A percentile compares a stretch with the other conserved stretches of the same genome.
Conservation (phyloP, 108 stramenopile genomes). For the Pelagomonas calceolata region DNA sequence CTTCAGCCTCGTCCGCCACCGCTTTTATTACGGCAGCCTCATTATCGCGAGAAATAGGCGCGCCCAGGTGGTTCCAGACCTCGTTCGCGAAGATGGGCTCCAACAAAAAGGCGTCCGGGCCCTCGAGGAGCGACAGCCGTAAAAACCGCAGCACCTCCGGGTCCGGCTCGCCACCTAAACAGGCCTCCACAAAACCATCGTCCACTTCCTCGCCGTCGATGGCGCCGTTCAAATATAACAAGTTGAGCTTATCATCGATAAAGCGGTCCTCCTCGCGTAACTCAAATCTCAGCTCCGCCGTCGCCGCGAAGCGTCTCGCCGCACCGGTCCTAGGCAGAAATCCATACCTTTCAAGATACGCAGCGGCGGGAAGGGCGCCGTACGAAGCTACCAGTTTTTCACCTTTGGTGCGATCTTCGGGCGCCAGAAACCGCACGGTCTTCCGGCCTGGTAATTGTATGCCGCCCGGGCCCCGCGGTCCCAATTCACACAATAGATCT, state of each 20-base stretch:
- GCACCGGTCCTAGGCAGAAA: not conserved
- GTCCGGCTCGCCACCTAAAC: constrained; percentile 48
- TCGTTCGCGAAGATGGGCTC: constrained; percentile 83
- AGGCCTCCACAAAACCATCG: constrained; percentile 14
- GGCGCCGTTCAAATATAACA: constrained; percentile 12
- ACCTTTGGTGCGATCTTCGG: not conserved
- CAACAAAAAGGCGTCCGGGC: constrained; percentile 78
- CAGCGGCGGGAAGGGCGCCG: constrained; percentile 27
- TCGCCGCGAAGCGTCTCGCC: not conserved
- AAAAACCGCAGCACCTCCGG: constrained; percentile 76
- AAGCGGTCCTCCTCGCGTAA: constrained; percentile 3
- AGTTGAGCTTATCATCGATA: constrained; percentile 1
- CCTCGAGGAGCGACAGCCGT: constrained; percentile 55
- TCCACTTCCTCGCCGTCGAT: not conserved
- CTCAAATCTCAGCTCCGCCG: not conserved
- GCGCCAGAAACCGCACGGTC: not conserved
- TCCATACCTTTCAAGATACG: constrained; percentile 27
- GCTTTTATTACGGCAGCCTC: constrained; percentile 54
- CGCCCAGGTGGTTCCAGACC: constrained; percentile 82
- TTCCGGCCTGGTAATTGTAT: not conserved
- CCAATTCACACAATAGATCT: not conserved
- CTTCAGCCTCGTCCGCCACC: constrained; percentile 47
- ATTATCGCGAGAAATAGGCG: constrained; percentile 71
- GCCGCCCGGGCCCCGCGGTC: not conserved
- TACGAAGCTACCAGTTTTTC: not conserved